Evolutionary conservation across 345 rosid species (phyloP).

Genomic region (Aquilaria yunnanensis): DNA sequence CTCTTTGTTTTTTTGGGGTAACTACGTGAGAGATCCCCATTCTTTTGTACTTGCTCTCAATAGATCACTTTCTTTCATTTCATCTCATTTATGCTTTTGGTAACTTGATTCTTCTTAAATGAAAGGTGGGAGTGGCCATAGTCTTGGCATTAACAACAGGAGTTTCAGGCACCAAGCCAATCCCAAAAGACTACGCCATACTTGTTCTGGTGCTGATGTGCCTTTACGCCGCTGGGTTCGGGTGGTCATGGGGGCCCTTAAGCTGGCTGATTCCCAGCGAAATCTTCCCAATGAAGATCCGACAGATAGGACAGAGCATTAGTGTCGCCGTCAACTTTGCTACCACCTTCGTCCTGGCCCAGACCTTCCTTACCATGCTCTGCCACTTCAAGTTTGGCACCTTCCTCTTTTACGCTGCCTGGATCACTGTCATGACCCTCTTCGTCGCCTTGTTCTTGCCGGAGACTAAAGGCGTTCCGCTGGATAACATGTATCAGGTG

Average conservation of each 20-base stretch:
- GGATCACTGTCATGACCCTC: constrained; percentile 51
- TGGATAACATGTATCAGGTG: constrained; percentile 46
- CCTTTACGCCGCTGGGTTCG: constrained; percentile 58
- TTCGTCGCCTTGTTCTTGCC: constrained; percentile 49
- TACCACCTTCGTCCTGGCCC: constrained; percentile 40
- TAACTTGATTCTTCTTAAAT: background rate
- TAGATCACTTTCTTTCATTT: no score
- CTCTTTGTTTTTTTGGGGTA: background rate
- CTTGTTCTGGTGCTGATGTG: constrained; percentile 45
- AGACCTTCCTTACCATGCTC: constrained; percentile 54
- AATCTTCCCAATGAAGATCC: constrained; percentile 56
- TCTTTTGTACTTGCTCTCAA: background rate
- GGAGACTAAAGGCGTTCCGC: constrained; percentile 56
- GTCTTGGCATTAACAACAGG: constrained; percentile 38
- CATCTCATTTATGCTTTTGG: no score
- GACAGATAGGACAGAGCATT: constrained; percentile 61
- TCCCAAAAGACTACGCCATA: constrained; percentile 31
- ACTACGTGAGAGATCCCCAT: no score
- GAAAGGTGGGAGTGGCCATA: constrained; percentile 25
- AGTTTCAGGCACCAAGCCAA: constrained; percentile 33
- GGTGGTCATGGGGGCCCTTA: constrained; percentile 76
- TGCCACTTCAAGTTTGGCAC: constrained; percentile 58
- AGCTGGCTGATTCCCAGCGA: constrained; percentile 61
- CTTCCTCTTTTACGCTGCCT: constrained; percentile 54
- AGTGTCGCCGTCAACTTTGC: constrained; percentile 45